Conservation (phyloP, 768 basidiomycete genomes). For the Leccinum arenicola region DNA sequence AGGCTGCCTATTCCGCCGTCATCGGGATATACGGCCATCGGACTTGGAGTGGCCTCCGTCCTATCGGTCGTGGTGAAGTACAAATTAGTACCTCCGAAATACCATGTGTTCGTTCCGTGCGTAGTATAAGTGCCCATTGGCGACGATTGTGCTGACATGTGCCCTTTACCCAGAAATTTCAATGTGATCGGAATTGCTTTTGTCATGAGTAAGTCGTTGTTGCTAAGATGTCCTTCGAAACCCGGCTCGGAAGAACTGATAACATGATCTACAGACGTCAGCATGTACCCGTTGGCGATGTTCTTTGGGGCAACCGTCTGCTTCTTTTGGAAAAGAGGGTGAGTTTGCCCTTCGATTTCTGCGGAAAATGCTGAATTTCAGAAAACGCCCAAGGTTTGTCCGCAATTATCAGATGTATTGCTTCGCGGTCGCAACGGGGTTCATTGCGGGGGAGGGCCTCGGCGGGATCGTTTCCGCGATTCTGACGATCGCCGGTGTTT, state of each 20-base stretch:
- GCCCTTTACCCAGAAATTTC: background rate
- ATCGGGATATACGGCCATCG: background rate
- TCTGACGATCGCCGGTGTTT: conserved; percentile 29
- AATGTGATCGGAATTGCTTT: background rate
- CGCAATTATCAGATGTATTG: conserved; percentile 24
- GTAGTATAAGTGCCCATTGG: background rate
- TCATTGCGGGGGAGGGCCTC: conserved; percentile 40
- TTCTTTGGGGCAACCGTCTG: background rate
- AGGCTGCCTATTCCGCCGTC: background rate
- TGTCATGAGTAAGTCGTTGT: background rate
- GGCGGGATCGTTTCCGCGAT: conserved; percentile 35
- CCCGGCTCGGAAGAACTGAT: background rate
- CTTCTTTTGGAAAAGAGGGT: background rate
- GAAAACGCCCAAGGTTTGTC: background rate
- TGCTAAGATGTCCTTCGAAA: background rate
- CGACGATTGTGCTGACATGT: background rate
- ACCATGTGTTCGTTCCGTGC: conserved; percentile 5
- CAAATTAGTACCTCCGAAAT: background rate
- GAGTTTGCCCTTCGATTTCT: background rate
- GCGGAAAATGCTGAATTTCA: background rate
- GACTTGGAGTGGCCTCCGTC: background rate
- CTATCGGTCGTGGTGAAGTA: conserved; percentile 1
- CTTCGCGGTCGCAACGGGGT: conserved; percentile 38
- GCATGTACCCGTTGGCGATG: conserved; percentile 1
- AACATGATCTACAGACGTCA: background rate